phyloP scores from a whole-genome alignment of 106 monocot genomes.

The Dendrobium catenatum region DNA sequence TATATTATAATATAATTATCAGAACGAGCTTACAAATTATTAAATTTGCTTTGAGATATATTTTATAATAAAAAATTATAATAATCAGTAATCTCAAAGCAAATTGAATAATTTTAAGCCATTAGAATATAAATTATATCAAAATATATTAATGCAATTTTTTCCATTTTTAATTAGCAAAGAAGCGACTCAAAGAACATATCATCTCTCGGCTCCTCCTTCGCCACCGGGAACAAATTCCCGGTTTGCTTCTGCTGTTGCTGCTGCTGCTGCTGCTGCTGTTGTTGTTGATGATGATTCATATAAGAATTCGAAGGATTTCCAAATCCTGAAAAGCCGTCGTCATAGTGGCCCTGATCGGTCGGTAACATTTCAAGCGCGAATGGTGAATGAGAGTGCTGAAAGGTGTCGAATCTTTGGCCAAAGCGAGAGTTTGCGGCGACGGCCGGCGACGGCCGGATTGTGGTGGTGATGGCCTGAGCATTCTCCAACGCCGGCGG shows the following conservation, averaged over 20 bases:
- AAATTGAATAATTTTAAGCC: too few relatives aligned
- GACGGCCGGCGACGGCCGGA: not conserved
- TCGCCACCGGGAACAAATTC: conserved; percentile 1
- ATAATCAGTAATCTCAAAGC: too few relatives aligned
- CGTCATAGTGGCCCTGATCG: not conserved
- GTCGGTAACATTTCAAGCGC: too few relatives aligned
- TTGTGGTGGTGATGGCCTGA: not conserved
- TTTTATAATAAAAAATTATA: too few relatives aligned
- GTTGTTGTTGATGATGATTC: not conserved
- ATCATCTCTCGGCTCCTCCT: conserved; percentile 22
- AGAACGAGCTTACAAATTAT: too few relatives aligned
- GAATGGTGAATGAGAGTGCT: too few relatives aligned
- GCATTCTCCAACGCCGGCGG: not conserved
- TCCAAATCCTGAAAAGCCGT: not conserved
- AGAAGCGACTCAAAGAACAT: conserved; percentile 22
- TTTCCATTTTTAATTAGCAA: not conserved
- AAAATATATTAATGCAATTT: too few relatives aligned
- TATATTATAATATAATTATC: too few relatives aligned
- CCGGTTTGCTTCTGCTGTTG: conserved; percentile 3
- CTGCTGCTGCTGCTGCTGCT: not conserved
- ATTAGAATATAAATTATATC: too few relatives aligned
- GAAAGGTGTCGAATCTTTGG: not conserved
- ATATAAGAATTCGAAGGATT: not conserved
- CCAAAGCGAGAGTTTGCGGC: not conserved
- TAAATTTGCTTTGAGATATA: too few relatives aligned